Conservation (phyloP, 1,139 yeast genomes). For the Keqinozyma sinolaborantium region DNA sequence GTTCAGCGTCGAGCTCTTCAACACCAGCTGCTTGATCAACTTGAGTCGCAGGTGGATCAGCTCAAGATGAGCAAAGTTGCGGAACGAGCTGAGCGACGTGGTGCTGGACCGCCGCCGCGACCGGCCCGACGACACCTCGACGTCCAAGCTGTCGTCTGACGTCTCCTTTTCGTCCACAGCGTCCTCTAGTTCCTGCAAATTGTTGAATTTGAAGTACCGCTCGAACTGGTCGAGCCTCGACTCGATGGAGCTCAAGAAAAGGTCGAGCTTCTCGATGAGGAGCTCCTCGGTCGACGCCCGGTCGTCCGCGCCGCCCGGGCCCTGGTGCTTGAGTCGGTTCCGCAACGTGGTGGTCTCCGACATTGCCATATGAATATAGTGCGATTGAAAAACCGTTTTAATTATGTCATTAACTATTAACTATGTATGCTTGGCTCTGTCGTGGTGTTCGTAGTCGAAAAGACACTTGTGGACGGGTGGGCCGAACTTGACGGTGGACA, state of each 20-base stretch:
- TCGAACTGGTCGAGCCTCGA: conserved; percentile 50
- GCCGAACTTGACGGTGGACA: conserved; percentile 16
- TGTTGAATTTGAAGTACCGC: conserved; percentile 38
- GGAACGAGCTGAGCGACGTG: conserved; percentile 28
- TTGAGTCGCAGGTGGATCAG: conserved; percentile 41
- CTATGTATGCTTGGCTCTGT: conserved; percentile 18
- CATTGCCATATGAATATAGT: no score
- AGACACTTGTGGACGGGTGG: conserved; percentile 22
- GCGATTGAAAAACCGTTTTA: no score
- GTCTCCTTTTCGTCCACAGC: conserved; percentile 14
- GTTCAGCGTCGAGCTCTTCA: conserved; percentile 42
- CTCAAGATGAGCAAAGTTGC: conserved; percentile 35
- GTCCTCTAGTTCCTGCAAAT: conserved; percentile 12
- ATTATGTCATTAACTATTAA: no score
- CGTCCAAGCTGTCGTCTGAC: conserved; percentile 3
- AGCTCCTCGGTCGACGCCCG: conserved; percentile 47
- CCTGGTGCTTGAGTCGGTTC: no score
- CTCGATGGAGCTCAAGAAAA: conserved; percentile 52
- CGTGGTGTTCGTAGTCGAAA: conserved; percentile 22
- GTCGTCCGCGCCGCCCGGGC: no score
- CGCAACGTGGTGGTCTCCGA: no score
- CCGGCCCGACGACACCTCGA: conserved; percentile 2
- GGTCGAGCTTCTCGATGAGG: conserved; percentile 49
- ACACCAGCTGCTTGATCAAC: conserved; percentile 37
- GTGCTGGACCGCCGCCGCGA: conserved; percentile 22